These are phyloP conservation scores for Protomyces gravidus DNA, from an alignment of 1,139 yeast genomes.

Conservation along the genomic window DNA sequence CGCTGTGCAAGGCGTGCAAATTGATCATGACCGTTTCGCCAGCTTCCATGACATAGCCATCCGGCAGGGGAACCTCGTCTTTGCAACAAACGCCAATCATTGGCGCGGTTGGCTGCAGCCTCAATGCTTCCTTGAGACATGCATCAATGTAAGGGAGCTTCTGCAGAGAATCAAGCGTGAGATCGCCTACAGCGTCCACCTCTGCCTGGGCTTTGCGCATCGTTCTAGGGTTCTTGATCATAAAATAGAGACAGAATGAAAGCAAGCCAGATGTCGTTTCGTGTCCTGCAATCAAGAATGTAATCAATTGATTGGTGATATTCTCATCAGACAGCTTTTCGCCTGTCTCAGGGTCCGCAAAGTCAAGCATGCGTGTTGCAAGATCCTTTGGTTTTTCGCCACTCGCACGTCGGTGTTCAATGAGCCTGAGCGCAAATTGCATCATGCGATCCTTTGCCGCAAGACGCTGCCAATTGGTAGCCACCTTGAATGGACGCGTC, in stretches of 20 bases:
- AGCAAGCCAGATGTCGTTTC: constrained; percentile 33
- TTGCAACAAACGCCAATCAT: constrained; percentile 18
- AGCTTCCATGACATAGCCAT: constrained; percentile 25
- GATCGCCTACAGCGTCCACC: constrained; percentile 24
- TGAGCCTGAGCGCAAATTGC: constrained; percentile 19
- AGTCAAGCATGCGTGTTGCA: constrained; percentile 15
- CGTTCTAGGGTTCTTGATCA: constrained; percentile 28
- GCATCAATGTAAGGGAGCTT: constrained; percentile 28
- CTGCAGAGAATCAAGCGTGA: constrained; percentile 22
- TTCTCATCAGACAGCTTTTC: constrained; percentile 12
- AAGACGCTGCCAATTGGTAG: constrained; percentile 16
- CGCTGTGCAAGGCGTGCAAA: constrained; percentile 20
- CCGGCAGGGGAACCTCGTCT: constrained; percentile 17
- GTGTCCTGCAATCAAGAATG: constrained; percentile 35
- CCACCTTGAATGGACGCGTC: constrained; percentile 8
- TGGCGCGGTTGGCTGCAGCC: constrained; percentile 28
- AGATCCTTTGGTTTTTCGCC: constrained; percentile 16
- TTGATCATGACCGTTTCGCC: constrained; percentile 17
- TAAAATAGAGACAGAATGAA: constrained; percentile 29
- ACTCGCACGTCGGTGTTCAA: constrained; percentile 13
- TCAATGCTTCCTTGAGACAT: constrained; percentile 24
- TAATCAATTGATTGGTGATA: constrained; percentile 29
- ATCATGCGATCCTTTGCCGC: constrained; percentile 26
- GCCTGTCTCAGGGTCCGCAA: constrained; percentile 28
- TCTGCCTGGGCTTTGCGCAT: constrained; percentile 29